Evolutionary conservation across 164 flowering plant genomes (phyloP).

Genomic region (Vitis riparia): DNA sequence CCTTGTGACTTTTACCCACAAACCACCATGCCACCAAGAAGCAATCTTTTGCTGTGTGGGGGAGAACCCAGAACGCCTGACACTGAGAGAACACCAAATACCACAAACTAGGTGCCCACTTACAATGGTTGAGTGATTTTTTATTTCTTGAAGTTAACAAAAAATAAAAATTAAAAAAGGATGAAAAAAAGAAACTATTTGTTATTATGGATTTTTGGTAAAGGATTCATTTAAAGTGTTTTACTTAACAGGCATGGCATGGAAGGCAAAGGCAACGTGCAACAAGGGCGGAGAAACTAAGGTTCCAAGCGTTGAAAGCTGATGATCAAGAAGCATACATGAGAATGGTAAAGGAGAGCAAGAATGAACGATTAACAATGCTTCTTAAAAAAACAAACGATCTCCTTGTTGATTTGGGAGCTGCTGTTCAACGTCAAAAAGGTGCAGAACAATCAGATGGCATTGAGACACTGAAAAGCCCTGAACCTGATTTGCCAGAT

Average conservation of each 20-base stretch:
- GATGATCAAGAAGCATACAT: conserved; percentile 98
- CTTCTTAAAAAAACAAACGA: conserved; percentile 95
- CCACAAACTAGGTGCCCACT: too few relatives aligned
- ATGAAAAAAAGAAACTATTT: background rate
- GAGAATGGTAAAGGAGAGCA: conserved; percentile 97
- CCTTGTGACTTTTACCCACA: too few relatives aligned
- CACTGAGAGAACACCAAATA: too few relatives aligned
- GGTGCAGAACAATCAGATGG: conserved; percentile 68
- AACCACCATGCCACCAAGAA: too few relatives aligned
- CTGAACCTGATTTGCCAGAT: conserved; percentile 55
- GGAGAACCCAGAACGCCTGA: too few relatives aligned
- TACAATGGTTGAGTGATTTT: background rate
- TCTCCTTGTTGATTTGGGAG: conserved; percentile 84
- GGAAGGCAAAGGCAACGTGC: conserved; percentile 96
- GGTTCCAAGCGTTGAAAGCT: conserved; percentile 89
- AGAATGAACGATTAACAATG: conserved; percentile 87
- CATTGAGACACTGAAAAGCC: conserved; percentile 51
- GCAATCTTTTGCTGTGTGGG: background rate
- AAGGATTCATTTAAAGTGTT: background rate
- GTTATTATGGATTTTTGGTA: background rate
- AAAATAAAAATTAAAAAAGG: too few relatives aligned
- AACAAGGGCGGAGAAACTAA: conserved; percentile 82
- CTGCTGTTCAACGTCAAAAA: conserved; percentile 95
- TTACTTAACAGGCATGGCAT: conserved; percentile 78
- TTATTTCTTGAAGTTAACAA: background rate